Percentiles rank a stretch among this genome's conserved stretches.
Evolutionary conservation across 73 alveolate species (phyloP).

Genomic region (Urostyla sp.): DNA sequence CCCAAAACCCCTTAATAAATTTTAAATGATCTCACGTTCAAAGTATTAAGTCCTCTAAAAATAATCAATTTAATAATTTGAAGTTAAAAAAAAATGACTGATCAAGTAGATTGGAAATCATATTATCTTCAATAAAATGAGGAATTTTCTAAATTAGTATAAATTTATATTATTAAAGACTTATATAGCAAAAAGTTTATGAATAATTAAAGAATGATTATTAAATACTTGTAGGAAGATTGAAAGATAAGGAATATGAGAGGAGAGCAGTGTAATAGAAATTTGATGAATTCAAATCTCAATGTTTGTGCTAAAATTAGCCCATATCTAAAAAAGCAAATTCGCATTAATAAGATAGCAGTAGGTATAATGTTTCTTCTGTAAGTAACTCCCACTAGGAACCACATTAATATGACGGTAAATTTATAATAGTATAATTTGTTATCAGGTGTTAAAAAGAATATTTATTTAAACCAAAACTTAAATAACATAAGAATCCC

Average conservation of each 20-base stretch:
- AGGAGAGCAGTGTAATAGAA: not conserved
- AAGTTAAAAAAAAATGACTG: not conserved
- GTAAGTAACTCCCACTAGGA: too few relatives aligned
- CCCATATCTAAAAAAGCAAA: not conserved
- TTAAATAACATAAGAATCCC: too few relatives aligned
- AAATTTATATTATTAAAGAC: not conserved
- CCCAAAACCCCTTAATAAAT: not conserved
- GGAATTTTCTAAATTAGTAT: not conserved
- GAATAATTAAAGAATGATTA: not conserved
- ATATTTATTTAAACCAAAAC: too few relatives aligned
- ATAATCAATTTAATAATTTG: too few relatives aligned
- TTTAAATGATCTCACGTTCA: too few relatives aligned
- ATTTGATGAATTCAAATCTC: not conserved
- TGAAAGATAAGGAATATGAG: constrained; percentile 27
- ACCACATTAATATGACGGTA: too few relatives aligned
- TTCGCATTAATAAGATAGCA: not conserved
- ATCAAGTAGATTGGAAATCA: not conserved
- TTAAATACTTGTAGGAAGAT: not conserved
- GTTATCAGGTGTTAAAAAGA: too few relatives aligned
- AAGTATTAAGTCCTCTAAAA: not conserved
- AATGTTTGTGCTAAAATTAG: not conserved
- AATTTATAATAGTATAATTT: too few relatives aligned
- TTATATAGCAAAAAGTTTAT: not conserved
- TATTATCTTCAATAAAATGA: not conserved
- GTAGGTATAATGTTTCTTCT: too few relatives aligned